Conservation (phyloP, 176 grass and related monocot species). For the Cymbopogon citratus region DNA sequence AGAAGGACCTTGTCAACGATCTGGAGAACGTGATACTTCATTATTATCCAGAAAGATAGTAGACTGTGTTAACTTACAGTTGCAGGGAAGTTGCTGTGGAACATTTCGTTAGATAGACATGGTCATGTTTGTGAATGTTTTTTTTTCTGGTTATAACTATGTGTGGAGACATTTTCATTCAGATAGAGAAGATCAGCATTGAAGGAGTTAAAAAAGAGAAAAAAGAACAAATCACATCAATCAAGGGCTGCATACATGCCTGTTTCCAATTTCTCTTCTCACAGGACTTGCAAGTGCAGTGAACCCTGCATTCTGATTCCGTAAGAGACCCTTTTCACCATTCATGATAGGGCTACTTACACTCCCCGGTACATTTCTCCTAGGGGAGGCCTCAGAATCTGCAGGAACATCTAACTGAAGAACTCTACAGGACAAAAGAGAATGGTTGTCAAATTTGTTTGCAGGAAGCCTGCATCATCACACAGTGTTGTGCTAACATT, state of each 20-base stretch:
- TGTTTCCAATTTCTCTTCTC: too few relatives aligned
- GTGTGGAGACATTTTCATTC: neutral
- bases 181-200: neutral
- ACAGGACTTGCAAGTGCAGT: too few relatives aligned
- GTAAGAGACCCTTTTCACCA: too few relatives aligned
- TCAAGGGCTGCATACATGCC: neutral
- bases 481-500: neutral
- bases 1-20: constrained; percentile 42
- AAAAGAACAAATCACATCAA: too few relatives aligned
- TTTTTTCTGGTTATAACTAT: too few relatives aligned
- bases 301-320: too few relatives aligned
- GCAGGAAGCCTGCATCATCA: too few relatives aligned
- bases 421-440: too few relatives aligned
- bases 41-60: constrained; percentile 5
- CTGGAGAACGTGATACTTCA: constrained; percentile 33
- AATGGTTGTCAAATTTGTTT: neutral
- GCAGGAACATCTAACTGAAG: neutral
- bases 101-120: neutral
- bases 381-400: too few relatives aligned
- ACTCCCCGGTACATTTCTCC: too few relatives aligned
- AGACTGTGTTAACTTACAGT: constrained; percentile 21
- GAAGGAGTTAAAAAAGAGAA: neutral
- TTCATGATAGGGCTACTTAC: neutral
- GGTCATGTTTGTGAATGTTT: too few relatives aligned
- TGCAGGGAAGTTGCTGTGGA: neutral